A percentile compares a stretch with the other conserved stretches of the same genome.
Evolutionary conservation across 352 stramenopile genomes (phyloP).

Genomic region (Globisporangium yorkense): DNA sequence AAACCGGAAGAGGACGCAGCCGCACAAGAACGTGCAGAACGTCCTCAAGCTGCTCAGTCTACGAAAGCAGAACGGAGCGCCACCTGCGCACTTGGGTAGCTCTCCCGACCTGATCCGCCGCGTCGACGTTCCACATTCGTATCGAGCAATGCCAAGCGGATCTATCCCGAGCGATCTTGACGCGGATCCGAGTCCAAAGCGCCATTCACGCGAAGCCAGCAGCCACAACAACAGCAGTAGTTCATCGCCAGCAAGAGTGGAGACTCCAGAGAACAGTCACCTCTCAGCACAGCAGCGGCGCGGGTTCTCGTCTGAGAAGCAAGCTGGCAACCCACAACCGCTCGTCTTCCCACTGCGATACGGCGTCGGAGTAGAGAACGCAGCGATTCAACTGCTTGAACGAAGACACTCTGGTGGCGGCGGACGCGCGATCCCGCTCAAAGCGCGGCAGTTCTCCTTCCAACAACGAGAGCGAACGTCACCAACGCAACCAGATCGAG

Average conservation of each 20-base stretch:
- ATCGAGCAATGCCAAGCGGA: background rate
- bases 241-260: background rate
- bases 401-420: background rate
- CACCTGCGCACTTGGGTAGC: background rate
- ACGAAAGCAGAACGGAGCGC: conserved; percentile 21
- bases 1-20: conserved; percentile 2
- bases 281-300: background rate
- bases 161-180: background rate
- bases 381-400: conserved; percentile 7
- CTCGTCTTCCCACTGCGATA: conserved; percentile 11
- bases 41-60: conserved; percentile 51
- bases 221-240: background rate
- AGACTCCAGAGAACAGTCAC: background rate
- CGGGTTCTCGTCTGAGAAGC: background rate
- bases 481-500: too few relatives aligned
- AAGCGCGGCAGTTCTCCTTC: conserved; percentile 10
- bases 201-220: background rate
- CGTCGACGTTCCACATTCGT: background rate
- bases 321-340: background rate
- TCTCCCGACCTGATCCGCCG: conserved; percentile 6
- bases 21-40: conserved; percentile 28
- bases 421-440: background rate
- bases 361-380: background rate
- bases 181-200: conserved; percentile 3
- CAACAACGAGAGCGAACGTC: background rate